A percentile compares a stretch with the other conserved stretches of the same genome.
Conservation (phyloP, 768 basidiomycete genomes). For the Rhizopogon roseolus region DNA sequence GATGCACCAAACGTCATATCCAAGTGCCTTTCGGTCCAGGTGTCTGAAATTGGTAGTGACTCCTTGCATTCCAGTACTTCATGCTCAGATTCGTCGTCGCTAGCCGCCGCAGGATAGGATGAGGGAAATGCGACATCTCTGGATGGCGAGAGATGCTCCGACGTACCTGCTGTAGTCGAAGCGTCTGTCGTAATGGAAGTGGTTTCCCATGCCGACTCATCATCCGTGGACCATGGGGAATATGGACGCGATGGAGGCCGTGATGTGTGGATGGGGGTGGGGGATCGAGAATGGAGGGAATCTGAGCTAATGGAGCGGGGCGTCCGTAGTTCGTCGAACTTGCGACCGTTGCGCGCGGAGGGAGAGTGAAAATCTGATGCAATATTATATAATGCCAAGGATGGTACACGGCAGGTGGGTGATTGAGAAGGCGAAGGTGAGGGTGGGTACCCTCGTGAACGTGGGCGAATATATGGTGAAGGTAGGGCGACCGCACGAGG, state of each 20-base stretch:
- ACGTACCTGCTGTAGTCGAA: conserved; percentile 49
- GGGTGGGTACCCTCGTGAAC: conserved; percentile 45
- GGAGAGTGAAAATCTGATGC: conserved; percentile 1
- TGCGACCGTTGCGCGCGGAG: not conserved
- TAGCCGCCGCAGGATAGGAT: conserved; percentile 9
- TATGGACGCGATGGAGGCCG: conserved; percentile 18
- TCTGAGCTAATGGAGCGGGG: conserved; percentile 4
- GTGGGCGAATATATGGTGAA: conserved; percentile 36
- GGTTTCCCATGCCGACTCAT: conserved; percentile 74
- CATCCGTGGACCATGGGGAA: conserved; percentile 73
- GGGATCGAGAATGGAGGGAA: conserved; percentile 27
- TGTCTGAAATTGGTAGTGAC: not conserved
- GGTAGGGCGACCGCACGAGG: conserved; percentile 19
- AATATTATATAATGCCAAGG: conserved; percentile 22
- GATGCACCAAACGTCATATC: conserved; percentile 40
- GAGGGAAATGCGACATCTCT: conserved; percentile 17
- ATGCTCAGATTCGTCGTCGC: conserved; percentile 10
- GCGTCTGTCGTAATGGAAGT: conserved; percentile 59
- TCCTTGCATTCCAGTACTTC: conserved; percentile 15
- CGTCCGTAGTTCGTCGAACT: not conserved
- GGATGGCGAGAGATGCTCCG: conserved; percentile 27
- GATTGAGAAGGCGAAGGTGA: conserved; percentile 47
- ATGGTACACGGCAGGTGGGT: conserved; percentile 31
- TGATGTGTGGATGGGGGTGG: conserved; percentile 34
- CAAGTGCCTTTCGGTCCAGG: conserved; percentile 30